These are phyloP conservation scores for Amaranthus cruentus DNA, from an alignment of 148 eudicot species.

Conservation along the genomic window DNA sequence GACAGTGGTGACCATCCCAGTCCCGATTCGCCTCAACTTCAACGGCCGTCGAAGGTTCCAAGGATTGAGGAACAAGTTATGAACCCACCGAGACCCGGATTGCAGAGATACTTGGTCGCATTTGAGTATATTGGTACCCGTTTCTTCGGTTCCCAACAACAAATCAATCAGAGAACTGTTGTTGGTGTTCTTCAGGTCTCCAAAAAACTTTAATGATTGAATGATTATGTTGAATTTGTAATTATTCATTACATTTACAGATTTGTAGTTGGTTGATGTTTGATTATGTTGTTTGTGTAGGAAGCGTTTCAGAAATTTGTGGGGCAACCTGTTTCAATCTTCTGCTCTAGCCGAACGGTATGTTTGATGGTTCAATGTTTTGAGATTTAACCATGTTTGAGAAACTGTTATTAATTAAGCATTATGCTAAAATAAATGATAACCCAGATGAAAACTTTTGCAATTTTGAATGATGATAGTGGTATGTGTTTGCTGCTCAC, in stretches of 20 bases:
- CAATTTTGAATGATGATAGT: not conserved
- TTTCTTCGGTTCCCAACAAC: slow-evolving; percentile 82
- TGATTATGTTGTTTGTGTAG: slow-evolving; percentile 34
- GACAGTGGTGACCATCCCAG: slow-evolving; percentile 24
- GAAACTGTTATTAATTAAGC: not conserved
- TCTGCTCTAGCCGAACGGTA: slow-evolving; percentile 95
- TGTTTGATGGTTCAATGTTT: slow-evolving; percentile 18
- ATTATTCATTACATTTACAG: not conserved
- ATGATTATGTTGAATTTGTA: not conserved
- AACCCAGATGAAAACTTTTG: not conserved
- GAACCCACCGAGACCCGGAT: slow-evolving; percentile 40
- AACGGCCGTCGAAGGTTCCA: slow-evolving; percentile 49
- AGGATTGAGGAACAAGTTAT: slow-evolving; percentile 25
- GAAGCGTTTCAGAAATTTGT: slow-evolving; percentile 85
- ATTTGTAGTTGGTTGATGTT: not conserved
- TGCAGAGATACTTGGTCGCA: slow-evolving; percentile 78
- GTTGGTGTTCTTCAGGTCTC: slow-evolving; percentile 87
- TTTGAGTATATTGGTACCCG: slow-evolving; percentile 91
- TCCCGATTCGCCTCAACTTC: not conserved
- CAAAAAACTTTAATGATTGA: not conserved
- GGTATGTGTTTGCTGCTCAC: not conserved
- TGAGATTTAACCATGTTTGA: not conserved
- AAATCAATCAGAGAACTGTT: slow-evolving; percentile 58
- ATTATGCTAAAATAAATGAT: not conserved
- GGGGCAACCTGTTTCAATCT: slow-evolving; percentile 81